Evolutionary conservation across 2,329 filamentous ascomycete genomes (phyloP).

Genomic region (Claviceps capensis): DNA sequence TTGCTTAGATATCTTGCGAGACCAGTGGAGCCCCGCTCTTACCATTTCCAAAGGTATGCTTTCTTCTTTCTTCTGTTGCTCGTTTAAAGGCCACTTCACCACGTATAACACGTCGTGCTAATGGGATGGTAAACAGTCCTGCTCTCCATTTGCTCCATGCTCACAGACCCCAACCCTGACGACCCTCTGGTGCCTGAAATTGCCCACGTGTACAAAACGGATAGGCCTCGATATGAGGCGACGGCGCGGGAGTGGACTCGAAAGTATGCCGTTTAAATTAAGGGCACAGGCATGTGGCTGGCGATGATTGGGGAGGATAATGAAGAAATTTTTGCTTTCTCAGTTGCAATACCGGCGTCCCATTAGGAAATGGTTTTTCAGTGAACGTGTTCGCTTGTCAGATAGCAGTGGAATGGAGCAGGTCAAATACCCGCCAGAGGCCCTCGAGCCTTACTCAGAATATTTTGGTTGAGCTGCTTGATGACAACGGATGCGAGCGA

Average conservation of each 20-base stretch:
- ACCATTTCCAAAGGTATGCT: slow-evolving; percentile 90
- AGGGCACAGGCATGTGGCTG: neutral
- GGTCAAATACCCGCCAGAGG: slow-evolving; percentile 1
- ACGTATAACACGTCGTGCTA: neutral
- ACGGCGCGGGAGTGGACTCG: slow-evolving; percentile 97
- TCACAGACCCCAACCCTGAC: slow-evolving; percentile 98
- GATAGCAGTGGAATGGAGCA: slow-evolving; percentile 1
- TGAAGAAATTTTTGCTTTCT: slow-evolving; percentile 3
- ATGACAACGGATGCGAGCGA: slow-evolving; percentile 14
- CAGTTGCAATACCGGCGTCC: slow-evolving; percentile 4
- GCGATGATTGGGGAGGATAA: neutral
- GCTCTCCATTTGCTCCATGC: slow-evolving; percentile 98
- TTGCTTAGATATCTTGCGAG: slow-evolving; percentile 93
- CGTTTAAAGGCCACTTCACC: too few relatives aligned
- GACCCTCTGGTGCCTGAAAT: slow-evolving; percentile 98
- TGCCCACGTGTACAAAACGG: slow-evolving; percentile 99
- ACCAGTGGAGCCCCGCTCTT: slow-evolving; percentile 97
- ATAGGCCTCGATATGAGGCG: slow-evolving; percentile 87
- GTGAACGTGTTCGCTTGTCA: slow-evolving; percentile 3
- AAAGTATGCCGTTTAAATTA: slow-evolving; percentile 81
- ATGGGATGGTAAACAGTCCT: slow-evolving; percentile 47
- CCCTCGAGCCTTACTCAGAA: neutral
- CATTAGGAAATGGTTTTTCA: neutral
- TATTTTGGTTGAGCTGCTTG: slow-evolving; percentile 12
- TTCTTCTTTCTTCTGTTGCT: neutral